Evolutionary conservation across 148 eudicot species (phyloP).

Genomic region (Chenopodium berlandieri): DNA sequence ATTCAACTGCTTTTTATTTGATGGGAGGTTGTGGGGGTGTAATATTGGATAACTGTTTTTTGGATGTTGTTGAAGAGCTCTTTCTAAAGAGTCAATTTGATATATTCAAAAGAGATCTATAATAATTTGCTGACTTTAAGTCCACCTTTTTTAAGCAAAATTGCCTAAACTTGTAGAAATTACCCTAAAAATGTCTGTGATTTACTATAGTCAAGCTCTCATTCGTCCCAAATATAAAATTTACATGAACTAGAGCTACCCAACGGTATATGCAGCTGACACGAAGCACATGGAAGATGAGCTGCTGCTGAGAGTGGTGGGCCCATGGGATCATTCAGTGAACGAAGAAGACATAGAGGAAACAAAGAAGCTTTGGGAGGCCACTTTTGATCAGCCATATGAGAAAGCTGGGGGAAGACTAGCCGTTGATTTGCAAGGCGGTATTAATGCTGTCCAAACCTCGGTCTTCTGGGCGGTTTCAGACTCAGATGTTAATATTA

Average conservation of each 20-base stretch:
- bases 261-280: constrained; percentile 77
- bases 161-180: not conserved
- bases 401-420: constrained; percentile 79
- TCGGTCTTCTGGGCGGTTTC: constrained; percentile 60
- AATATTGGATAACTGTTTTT: not conserved
- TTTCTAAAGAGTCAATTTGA: not conserved
- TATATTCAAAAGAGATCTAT: not conserved
- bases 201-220: constrained; percentile 14
- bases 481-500: constrained; percentile 64
- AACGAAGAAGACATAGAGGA: constrained; percentile 50
- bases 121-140: not conserved
- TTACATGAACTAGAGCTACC: constrained; percentile 76
- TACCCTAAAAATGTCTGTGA: not conserved
- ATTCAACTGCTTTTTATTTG: not conserved
- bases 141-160: not conserved
- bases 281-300: constrained; percentile 58
- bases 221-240: constrained; percentile 25
- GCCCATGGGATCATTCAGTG: constrained; percentile 46
- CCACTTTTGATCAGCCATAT: constrained; percentile 70
- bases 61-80: not conserved
- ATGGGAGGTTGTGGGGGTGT: not conserved
- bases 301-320: constrained; percentile 50
- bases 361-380: constrained; percentile 75
- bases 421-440: constrained; percentile 29
- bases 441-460: constrained; percentile 25